A percentile compares a stretch with the other conserved stretches of the same genome.
phyloP scores from a whole-genome alignment of 2,329 filamentous ascomycete species.

The Pseudocercospora fijiensis region DNA sequence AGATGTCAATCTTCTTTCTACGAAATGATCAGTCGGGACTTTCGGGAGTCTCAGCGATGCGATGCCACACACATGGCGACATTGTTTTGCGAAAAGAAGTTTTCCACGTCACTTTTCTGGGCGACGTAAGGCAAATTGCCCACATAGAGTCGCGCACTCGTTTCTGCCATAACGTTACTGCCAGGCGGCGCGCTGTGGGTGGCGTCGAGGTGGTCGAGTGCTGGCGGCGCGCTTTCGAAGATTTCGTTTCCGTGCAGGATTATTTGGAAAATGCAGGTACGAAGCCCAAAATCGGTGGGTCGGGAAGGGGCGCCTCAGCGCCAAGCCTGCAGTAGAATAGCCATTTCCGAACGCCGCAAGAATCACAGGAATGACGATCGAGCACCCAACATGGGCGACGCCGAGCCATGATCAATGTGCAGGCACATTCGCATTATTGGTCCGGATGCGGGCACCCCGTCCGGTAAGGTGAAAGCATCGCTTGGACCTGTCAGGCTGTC shows the following conservation, averaged over 20 bases:
- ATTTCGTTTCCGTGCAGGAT: background rate
- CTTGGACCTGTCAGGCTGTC: too few species aligned
- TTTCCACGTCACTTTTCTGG: conserved; percentile 52
- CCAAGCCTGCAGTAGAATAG: too few species aligned
- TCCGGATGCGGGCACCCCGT: too few species aligned
- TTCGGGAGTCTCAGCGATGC: background rate
- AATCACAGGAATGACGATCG: too few species aligned
- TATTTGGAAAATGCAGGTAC: background rate
- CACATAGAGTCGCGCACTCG: conserved; percentile 45
- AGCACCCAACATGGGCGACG: too few species aligned
- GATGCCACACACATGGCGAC: conserved; percentile 38
- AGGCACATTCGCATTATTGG: too few species aligned
- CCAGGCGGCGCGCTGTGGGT: background rate
- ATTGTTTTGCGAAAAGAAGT: conserved; percentile 47
- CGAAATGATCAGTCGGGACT: background rate
- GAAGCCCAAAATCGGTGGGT: background rate
- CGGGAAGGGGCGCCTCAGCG: too few species aligned
- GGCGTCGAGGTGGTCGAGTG: background rate
- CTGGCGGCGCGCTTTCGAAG: background rate
- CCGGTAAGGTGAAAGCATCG: too few species aligned
- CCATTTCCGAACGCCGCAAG: too few species aligned
- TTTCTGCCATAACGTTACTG: conserved; percentile 9
- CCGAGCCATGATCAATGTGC: too few species aligned
- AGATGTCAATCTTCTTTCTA: conserved; percentile 64
- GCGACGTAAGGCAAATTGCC: conserved; percentile 57